Conservation (phyloP, 2,329 filamentous ascomycete genomes). For the Colletotrichum sp. region DNA sequence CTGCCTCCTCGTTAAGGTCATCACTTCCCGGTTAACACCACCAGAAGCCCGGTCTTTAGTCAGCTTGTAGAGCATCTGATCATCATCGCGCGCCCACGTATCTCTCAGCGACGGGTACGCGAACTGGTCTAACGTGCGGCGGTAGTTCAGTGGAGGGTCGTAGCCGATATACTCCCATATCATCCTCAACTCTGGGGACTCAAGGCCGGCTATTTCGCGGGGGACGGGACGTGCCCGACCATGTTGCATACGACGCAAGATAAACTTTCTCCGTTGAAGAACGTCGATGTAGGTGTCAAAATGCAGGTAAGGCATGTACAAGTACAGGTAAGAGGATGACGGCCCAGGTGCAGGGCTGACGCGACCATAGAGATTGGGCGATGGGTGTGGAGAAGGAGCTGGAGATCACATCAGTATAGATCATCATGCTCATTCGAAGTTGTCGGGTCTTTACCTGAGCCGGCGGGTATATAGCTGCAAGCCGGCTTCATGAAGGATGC, state of each 20-base stretch:
- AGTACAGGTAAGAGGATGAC: conserved; percentile 43
- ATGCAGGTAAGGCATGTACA: conserved; percentile 66
- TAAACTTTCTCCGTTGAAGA: conserved; percentile 59
- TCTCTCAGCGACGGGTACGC: conserved; percentile 67
- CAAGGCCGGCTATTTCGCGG: conserved; percentile 54
- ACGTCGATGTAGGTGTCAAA: conserved; percentile 68
- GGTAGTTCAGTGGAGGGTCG: conserved; percentile 66
- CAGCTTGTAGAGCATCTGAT: conserved; percentile 72
- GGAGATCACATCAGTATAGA: conserved; percentile 11
- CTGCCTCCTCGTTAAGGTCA: conserved; percentile 3
- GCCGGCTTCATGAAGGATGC: conserved; percentile 54
- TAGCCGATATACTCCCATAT: conserved; percentile 68
- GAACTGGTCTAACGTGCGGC: conserved; percentile 68
- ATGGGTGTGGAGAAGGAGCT: conserved; percentile 41
- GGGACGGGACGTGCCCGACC: conserved; percentile 63
- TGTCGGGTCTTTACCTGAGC: not conserved
- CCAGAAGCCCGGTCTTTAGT: conserved; percentile 51
- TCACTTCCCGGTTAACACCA: conserved; percentile 21
- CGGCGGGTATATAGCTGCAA: conserved; percentile 49
- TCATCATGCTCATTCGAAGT: not conserved
- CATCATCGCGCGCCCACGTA: conserved; percentile 65
- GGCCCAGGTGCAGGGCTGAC: conserved; percentile 12
- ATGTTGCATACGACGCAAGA: conserved; percentile 56
- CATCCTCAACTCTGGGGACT: conserved; percentile 62
- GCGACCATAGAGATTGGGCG: conserved; percentile 13